Base-by-base conservation (phyloP, 805 yeast genomes). In the Dipodascus albidus region DNA sequence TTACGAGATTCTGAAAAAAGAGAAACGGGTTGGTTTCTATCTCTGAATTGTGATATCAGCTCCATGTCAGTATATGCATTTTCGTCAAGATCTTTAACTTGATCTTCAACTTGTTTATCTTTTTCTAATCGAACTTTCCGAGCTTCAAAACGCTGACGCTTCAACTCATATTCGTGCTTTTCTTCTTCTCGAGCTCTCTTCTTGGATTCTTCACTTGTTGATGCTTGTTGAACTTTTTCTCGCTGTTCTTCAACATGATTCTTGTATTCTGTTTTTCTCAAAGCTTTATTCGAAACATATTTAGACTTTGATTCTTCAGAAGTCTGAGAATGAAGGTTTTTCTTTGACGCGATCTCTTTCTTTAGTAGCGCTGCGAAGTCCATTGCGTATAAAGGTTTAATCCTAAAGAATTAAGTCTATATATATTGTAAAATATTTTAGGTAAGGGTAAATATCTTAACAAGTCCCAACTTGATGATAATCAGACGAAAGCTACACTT, bases 11-110 rank as follows among this genome's bases (percentile, higher is more conserved):
- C 68, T 6, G 55, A 66, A 41, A 59, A 61, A 9, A 60, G 21
- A 2, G 56, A 41, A 22, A 48, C 52, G 3, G 66, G 65, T 50
- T 62, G 66, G 31, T 57, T 57, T 22, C 65, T 57, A 17, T 53
- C 57, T 14, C 59, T 53, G 19, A 71, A 55, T 51, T 63, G 57
- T 2, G 47, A 9, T 15, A 57, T 52, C n/a, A 69, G 50, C 24
- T 67, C 68, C 11, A 59, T 66, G 50, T 66, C 69, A 1, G 63
- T 41, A 3, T 63, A 15, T 22, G 50, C 56, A 15, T 50, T 23
- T 17, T 50, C 58, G 2, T 49, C 49, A 14, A 23, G n/a, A 14
- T 9, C 8, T 17, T 47, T 15, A 6, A 17, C 17, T 47, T 47
- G 23, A 21, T 9, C 49, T n/a, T 14, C 44, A 6, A 38, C 44